Percentiles rank a stretch among this genome's conserved stretches.
These are phyloP conservation scores for Vicia sativa DNA, from an alignment of 306 rosid genomes.

Conservation along the genomic window DNA sequence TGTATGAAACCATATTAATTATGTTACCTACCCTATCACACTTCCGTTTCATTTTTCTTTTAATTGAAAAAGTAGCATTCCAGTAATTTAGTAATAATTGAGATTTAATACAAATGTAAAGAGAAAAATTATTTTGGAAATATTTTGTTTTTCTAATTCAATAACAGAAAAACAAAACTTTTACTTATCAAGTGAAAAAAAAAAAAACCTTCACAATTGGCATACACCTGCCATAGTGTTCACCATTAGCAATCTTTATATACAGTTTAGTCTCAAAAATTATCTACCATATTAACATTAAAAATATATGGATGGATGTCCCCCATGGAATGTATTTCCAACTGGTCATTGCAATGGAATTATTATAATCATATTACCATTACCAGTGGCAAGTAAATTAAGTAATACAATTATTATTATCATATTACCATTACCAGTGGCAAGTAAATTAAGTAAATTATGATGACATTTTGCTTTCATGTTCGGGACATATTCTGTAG, in stretches of 20 bases:
- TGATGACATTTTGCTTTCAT: constrained; percentile 11
- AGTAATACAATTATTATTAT: no score
- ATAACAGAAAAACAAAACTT: not conserved
- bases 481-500: constrained; percentile 46
- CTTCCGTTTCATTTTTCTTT: not conserved
- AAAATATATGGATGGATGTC: no score
- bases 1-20: not conserved
- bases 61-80: not conserved
- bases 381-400: no score
- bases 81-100: not conserved
- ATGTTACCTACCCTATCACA: not conserved
- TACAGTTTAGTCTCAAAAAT: not conserved
- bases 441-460: no score
- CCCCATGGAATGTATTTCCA: no score
- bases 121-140: not conserved
- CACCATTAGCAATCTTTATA: not conserved
- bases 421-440: not conserved
- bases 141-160: not conserved
- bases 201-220: not conserved
- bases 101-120: not conserved
- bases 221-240: not conserved
- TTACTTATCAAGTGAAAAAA: not conserved
- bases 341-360: no score
- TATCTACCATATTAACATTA: no score
- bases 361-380: no score